Base-by-base conservation (phyloP, 2,329 filamentous ascomycete species). In the Balansia obtecta region DNA sequence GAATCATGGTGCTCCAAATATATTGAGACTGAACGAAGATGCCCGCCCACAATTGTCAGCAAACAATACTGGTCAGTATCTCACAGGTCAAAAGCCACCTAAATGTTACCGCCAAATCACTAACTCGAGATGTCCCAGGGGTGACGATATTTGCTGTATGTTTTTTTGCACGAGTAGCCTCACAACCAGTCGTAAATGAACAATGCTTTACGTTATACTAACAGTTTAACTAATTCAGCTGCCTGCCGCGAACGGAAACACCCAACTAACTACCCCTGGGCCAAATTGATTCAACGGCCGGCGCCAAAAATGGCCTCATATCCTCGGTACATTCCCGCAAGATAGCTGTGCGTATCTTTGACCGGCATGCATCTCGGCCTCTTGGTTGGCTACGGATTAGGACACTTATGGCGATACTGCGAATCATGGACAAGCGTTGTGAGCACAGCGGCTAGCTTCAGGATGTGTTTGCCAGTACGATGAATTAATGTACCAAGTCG, bases 1-100 rank as follows among this genome's bases (percentile, higher is more conserved):
- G 69, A 71, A 53, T 71, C 69, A 27, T 72, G 69, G 69, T 72
- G 69, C 48, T 63, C 65, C 51, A 69, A 70, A 54, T 72, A 72
- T 50, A 71, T 71, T 50, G 66, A 67, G 57, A 71, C 69, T 11
- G 67, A 69, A 54, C 65, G 65, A 52, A 63, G 69, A 54, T 72
- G 69, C 53, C 65, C 66, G 34, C 68, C 68, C 8, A 69, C 60
- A 6, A 67, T 72, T 40, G 68, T 71, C 39, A 71, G 69, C 62
- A 71, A 70, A 52, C 68, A 71, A 55, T 72, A 71, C 58, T 69
- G 69, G 68, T 71, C 53, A 61, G 66, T 63, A 40, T 16, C 22
- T 22, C 27, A 15, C 7, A 37, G 27, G 27, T 27, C 27, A 27
- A 27, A 5, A 27, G 27, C 27, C 27, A 27, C 27, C 27, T 7